Base-by-base conservation (phyloP, 345 rosid species). In the Trapa bicornis region DNA sequence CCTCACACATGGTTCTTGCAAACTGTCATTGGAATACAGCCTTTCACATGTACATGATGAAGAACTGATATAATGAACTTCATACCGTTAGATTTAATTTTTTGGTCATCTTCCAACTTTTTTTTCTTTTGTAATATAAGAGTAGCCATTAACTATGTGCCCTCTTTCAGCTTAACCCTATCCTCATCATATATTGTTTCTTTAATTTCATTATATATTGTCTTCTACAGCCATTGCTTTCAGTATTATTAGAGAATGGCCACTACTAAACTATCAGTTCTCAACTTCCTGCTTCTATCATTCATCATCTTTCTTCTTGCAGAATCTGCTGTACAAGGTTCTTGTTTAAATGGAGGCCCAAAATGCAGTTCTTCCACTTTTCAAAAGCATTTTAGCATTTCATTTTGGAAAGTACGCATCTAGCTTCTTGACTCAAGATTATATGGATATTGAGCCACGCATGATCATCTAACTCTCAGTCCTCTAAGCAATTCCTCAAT, bases 251-350 rank as follows among this genome's bases (percentile, higher is more conserved):
- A 22, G 61, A 57, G 29, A 57, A 57, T 57, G 61, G 61, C 61
- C 61, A n/a, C 29, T 22, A 29, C 61, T 67, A 37, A 0, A 67
- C 62, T 37, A 50, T 37, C 56, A 37, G 41, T 50, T n/a, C 37
- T 58, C 58, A 43, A 6, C 61, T 60, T 60, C 47, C 65, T 58
- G 41, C 61, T 70, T 41, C 67, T 70, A 29, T 22, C 61, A 36
- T 52, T 70, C 67, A 29, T 70, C 67, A 61, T 11, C 61, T 36
- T 70, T 65, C 35, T 70, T 63, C 67, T 62, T 63, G 72, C 72
- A 61, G 61, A 61, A 61, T 70, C 60, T 29, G 61, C 52, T 63
- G 14, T 63, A 36, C 72, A 70, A 70, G 72, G 72, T 70, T 65
- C 22, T 61, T 61, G 37, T 63, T 12, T 29, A 22, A 3, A 54